Percentiles rank a stretch among this genome's conserved stretches.
These are phyloP conservation scores for Earliella scabrosa DNA, from an alignment of 1,284 basidiomycete genomes.

Conservation along the genomic window DNA sequence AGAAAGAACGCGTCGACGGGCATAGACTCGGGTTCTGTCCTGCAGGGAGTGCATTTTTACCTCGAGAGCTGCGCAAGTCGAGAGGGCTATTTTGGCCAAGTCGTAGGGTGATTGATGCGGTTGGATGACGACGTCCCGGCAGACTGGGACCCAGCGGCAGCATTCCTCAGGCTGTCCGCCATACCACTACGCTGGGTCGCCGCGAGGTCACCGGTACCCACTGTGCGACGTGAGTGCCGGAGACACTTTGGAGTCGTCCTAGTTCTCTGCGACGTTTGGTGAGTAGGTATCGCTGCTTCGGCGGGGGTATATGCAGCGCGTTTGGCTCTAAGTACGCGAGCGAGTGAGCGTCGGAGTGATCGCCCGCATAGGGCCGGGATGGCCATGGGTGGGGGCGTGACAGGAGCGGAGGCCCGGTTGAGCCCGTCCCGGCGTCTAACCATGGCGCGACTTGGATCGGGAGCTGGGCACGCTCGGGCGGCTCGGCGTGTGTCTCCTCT, in stretches of 20 bases:
- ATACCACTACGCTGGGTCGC: constrained; percentile 18
- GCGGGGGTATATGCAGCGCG: not conserved
- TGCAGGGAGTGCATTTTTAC: not conserved
- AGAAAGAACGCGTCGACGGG: not conserved
- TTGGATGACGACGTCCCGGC: constrained; percentile 4
- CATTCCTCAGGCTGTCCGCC: constrained; percentile 1
- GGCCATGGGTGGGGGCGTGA: constrained; percentile 13
- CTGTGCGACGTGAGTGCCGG: constrained; percentile 14
- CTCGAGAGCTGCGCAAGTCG: too few relatives aligned
- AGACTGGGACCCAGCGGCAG: constrained; percentile 6
- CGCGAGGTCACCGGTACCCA: too few relatives aligned
- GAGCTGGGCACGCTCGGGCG: too few relatives aligned
- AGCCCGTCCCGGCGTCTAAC: constrained; percentile 10
- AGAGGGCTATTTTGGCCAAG: not conserved
- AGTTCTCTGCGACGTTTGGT: too few relatives aligned
- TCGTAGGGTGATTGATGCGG: not conserved
- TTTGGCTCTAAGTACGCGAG: too few relatives aligned
- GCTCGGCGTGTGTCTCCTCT: too few relatives aligned
- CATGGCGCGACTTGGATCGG: not conserved
- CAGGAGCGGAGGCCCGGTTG: constrained; percentile 5
- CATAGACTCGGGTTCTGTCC: not conserved
- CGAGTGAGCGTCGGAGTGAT: too few relatives aligned
- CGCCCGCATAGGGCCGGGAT: too few relatives aligned
- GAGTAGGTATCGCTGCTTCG: too few relatives aligned
- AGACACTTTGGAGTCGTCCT: not conserved